A percentile compares a stretch with the other conserved stretches of the same genome.
These are phyloP conservation scores for Hypericum androsaemum DNA, from an alignment of 345 rosid species.

Conservation along the genomic window DNA sequence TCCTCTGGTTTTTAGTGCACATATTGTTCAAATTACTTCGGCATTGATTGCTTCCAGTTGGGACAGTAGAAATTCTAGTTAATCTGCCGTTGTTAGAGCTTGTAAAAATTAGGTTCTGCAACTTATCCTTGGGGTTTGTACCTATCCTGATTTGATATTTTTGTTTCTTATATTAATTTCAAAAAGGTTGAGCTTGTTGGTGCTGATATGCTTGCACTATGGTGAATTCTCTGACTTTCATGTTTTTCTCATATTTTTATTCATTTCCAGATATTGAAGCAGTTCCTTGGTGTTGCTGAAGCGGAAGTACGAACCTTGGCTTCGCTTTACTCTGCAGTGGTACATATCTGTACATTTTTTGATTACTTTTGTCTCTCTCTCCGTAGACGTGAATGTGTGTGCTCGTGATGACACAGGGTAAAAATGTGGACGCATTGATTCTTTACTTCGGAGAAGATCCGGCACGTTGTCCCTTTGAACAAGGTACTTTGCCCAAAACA, in stretches of 20 bases:
- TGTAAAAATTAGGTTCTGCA: no score
- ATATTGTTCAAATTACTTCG: no score
- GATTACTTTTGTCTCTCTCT: neutral
- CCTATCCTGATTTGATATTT: no score
- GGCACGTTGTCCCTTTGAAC: slow-evolving; percentile 80
- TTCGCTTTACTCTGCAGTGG: slow-evolving; percentile 77
- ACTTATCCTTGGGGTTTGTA: no score
- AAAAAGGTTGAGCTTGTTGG: no score
- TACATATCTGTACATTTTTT: slow-evolving; percentile 20
- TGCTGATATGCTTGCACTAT: neutral
- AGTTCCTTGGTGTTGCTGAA: slow-evolving; percentile 71
- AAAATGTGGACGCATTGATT: slow-evolving; percentile 77
- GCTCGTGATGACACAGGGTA: slow-evolving; percentile 39
- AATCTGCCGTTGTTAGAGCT: no score
- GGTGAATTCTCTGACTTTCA: neutral
- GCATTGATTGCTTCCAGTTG: no score
- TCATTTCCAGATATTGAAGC: slow-evolving; percentile 48
- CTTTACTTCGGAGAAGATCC: slow-evolving; percentile 98
- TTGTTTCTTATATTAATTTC: no score
- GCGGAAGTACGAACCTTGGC: slow-evolving; percentile 77
- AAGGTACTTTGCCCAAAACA: slow-evolving; percentile 35
- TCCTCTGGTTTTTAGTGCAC: no score
- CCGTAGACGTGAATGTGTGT: slow-evolving; percentile 2
- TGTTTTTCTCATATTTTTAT: neutral
- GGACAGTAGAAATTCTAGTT: no score